Evolutionary conservation across 805 yeast genomes (phyloP).

Genomic region (Myxozyma geophila): DNA sequence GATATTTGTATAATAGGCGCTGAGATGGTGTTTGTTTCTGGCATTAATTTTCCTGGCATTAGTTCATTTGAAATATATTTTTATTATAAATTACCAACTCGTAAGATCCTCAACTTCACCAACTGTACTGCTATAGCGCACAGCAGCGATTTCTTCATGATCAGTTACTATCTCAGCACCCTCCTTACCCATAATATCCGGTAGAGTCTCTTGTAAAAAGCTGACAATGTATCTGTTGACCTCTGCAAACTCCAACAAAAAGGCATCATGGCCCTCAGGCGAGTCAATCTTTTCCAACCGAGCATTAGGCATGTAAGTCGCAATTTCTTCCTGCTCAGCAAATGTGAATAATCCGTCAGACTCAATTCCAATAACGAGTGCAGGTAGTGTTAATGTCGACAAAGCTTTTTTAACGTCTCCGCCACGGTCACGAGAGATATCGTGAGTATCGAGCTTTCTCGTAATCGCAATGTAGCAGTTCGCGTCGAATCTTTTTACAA

Average conservation of each 20-base stretch:
- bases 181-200: constrained; percentile 60
- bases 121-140: constrained; percentile 67
- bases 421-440: constrained; percentile 75
- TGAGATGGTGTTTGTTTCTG: not conserved
- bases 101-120: constrained; percentile 93
- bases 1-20: not conserved
- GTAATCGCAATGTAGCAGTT: constrained; percentile 95
- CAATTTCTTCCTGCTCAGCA: constrained; percentile 86
- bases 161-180: constrained; percentile 47
- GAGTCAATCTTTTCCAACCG: constrained; percentile 74
- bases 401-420: constrained; percentile 60
- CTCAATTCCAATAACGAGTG: constrained; percentile 82
- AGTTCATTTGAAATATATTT: not conserved
- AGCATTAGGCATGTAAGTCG: constrained; percentile 72
- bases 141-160: constrained; percentile 46
- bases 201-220: constrained; percentile 63
- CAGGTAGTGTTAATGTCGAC: constrained; percentile 67
- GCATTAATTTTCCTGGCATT: not conserved
- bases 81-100: constrained; percentile 64
- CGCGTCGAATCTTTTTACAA: constrained; percentile 88
- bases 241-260: constrained; percentile 81
- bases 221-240: constrained; percentile 72
- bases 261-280: constrained; percentile 98
- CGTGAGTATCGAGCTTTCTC: constrained; percentile 93
- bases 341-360: constrained; percentile 93